A percentile compares a stretch with the other conserved stretches of the same genome.
phyloP scores from a whole-genome alignment of 306 rosid species.

The Corylus heterophylla region DNA sequence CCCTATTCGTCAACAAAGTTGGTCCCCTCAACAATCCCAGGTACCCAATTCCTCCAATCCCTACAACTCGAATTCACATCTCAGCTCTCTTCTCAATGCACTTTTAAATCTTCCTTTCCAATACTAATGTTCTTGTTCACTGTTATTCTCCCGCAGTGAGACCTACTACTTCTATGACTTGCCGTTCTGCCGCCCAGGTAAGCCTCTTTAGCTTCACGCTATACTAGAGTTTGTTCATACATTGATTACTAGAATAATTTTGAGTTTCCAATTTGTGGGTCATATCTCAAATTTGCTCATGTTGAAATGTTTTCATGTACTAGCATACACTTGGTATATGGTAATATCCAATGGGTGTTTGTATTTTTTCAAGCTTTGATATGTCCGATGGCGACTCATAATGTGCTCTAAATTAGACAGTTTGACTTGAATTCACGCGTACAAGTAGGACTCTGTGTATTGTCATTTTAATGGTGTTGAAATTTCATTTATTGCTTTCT shows the following conservation, averaged over 20 bases:
- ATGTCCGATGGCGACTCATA: not conserved
- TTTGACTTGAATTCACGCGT: not conserved
- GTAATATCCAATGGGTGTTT: not conserved
- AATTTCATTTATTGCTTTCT: not conserved
- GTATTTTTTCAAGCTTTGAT: not conserved
- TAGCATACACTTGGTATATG: not conserved
- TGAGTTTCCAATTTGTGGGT: too few species aligned
- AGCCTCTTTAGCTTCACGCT: conserved; percentile 26
- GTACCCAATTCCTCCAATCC: conserved; percentile 29
- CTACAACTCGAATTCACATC: not conserved
- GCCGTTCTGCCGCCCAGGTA: conserved; percentile 89
- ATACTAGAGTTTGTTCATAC: conserved; percentile 1
- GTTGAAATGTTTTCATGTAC: too few species aligned
- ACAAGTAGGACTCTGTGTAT: not conserved
- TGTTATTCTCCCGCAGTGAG: conserved; percentile 52
- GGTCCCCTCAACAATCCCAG: conserved; percentile 92
- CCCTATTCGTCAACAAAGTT: conserved; percentile 71
- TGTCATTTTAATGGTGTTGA: not conserved
- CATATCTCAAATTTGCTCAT: too few species aligned
- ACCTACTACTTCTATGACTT: conserved; percentile 77
- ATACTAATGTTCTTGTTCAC: not conserved
- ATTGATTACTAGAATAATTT: too few species aligned
- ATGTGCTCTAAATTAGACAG: not conserved
- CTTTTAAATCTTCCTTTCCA: not conserved
- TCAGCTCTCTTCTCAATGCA: too few species aligned